These are phyloP conservation scores for Cryptomeria japonica DNA, from an alignment of 75 land plant genomes.

Conservation along the genomic window DNA sequence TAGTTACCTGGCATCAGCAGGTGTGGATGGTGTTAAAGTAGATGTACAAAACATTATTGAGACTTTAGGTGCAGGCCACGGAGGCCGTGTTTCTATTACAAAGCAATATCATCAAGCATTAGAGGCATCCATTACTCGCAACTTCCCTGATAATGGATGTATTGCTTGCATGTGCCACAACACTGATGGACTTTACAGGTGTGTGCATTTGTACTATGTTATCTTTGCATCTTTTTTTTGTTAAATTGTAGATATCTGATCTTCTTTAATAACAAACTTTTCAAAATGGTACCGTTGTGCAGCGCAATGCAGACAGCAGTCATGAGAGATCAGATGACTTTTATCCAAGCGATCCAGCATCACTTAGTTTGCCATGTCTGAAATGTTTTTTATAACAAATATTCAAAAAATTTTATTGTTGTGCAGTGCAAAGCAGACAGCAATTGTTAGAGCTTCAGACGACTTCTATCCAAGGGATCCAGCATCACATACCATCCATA, in stretches of 20 bases:
- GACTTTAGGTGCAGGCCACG: constrained; percentile 74
- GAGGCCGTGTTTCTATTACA: constrained; percentile 72
- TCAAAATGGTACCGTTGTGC: constrained; percentile 7
- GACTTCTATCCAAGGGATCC: constrained; percentile 86
- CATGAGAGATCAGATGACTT: constrained; percentile 78
- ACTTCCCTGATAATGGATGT: constrained; percentile 84
- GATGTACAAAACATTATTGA: constrained; percentile 87
- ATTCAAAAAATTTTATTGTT: not conserved
- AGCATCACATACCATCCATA: constrained; percentile 87
- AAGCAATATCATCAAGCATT: constrained; percentile 68
- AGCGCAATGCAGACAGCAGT: constrained; percentile 65
- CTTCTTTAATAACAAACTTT: not conserved
- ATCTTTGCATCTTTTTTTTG: not conserved
- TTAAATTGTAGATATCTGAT: not conserved
- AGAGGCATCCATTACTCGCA: constrained; percentile 68
- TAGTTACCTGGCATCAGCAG: constrained; percentile 67
- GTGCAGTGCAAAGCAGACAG: constrained; percentile 64
- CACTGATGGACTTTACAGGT: constrained; percentile 68
- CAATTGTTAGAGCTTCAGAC: constrained; percentile 69
- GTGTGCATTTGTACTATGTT: not conserved
- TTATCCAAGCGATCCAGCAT: constrained; percentile 77
- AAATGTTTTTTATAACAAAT: not conserved
- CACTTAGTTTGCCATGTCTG: constrained; percentile 15
- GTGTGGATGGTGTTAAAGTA: constrained; percentile 90
- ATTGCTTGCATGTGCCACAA: constrained; percentile 95